A percentile compares a stretch with the other conserved stretches of the same genome.
Evolutionary conservation across 1,284 basidiomycete genomes (phyloP).

Genomic region (Stereum hirsutum): DNA sequence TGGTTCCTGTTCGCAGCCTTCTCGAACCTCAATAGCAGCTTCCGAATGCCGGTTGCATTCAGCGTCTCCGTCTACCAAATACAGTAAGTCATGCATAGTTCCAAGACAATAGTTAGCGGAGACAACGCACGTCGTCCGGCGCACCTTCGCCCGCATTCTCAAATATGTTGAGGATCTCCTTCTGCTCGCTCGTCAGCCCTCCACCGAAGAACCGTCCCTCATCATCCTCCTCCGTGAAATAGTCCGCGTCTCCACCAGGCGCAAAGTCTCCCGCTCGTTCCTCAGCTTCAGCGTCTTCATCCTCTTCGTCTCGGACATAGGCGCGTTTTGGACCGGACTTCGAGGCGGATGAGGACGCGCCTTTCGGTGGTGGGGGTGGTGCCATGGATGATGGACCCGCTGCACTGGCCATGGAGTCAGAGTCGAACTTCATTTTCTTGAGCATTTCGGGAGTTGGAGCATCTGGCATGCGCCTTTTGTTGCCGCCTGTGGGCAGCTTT

Average conservation of each 20-base stretch:
- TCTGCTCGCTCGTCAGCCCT: constrained; percentile 84
- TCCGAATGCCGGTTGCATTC: constrained; percentile 62
- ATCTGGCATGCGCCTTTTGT: constrained; percentile 78
- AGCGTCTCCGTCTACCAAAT: constrained; percentile 61
- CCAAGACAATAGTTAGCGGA: constrained; percentile 3
- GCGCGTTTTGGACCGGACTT: too few relatives aligned
- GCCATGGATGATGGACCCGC: neutral
- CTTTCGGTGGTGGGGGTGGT: constrained; percentile 13
- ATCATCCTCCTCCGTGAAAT: constrained; percentile 84
- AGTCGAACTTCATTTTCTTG: constrained; percentile 64
- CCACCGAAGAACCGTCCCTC: constrained; percentile 93
- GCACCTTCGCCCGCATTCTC: constrained; percentile 61
- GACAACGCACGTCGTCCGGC: constrained; percentile 55
- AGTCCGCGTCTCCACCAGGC: constrained; percentile 80
- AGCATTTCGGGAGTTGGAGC: constrained; percentile 75
- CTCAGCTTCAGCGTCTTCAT: constrained; percentile 36
- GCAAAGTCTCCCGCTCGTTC: constrained; percentile 49
- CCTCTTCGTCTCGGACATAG: constrained; percentile 47
- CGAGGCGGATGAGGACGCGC: constrained; percentile 24
- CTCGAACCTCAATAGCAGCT: constrained; percentile 78
- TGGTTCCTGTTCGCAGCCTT: constrained; percentile 89
- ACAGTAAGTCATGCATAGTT: neutral
- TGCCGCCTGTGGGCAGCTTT: constrained; percentile 51
- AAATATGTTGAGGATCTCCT: constrained; percentile 86
- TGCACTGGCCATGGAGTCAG: constrained; percentile 1